Conservation (phyloP, 805 yeast species). For the Cyberlindnera samutprakarnensis region DNA sequence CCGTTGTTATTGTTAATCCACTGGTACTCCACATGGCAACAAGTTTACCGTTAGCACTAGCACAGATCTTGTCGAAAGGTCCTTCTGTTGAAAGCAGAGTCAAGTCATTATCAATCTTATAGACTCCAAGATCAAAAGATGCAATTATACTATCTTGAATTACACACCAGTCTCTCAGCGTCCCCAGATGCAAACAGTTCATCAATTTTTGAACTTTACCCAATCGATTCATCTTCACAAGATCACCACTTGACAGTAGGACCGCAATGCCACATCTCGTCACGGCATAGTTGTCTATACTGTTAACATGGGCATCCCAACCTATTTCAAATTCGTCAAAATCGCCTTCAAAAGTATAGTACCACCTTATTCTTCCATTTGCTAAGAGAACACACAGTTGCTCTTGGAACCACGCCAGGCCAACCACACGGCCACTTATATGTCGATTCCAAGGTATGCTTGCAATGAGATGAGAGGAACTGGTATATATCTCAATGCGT, state of each 20-base stretch:
- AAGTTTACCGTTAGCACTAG: conserved; percentile 8
- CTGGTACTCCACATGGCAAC: conserved; percentile 7
- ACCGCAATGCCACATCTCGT: conserved; percentile 4
- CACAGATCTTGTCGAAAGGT: conserved; percentile 8
- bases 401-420: conserved; percentile 7
- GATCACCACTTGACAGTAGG: conserved; percentile 3
- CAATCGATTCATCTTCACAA: conserved; percentile 5
- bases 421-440: conserved; percentile 5
- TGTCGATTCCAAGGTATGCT: conserved; percentile 10
- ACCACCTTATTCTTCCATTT: conserved; percentile 11
- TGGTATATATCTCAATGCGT: conserved; percentile 8
- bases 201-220: conserved; percentile 1
- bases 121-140: conserved; percentile 5
- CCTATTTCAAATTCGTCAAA: conserved; percentile 8
- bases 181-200: conserved; percentile 3
- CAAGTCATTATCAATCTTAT: conserved; percentile 2
- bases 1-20: no score
- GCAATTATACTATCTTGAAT: conserved; percentile 2
- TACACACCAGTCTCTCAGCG: conserved; percentile 9
- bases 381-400: conserved; percentile 9
- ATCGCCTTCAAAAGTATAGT: conserved; percentile 10
- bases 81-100: conserved; percentile 9
- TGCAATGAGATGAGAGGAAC: conserved; percentile 6
- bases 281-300: conserved; percentile 2
- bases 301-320: conserved; percentile 5